These are phyloP conservation scores for Globisporangium spinosum DNA, from an alignment of 352 stramenopile genomes.

Conservation along the genomic window DNA sequence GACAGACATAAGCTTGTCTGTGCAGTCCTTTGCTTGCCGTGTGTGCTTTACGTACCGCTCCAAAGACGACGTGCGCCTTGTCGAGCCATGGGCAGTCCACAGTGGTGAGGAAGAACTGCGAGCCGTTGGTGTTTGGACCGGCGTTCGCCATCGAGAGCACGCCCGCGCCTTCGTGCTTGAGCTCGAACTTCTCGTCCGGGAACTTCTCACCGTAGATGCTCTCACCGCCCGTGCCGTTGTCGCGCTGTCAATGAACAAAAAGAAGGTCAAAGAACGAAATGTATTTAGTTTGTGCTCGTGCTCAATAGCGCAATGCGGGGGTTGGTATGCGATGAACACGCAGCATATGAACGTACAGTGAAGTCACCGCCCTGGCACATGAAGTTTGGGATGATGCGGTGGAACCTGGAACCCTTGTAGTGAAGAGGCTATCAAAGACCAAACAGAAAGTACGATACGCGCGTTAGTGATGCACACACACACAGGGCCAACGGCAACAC, in stretches of 20 bases:
- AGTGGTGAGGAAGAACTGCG: slow-evolving; percentile 97
- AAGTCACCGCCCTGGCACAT: slow-evolving; percentile 98
- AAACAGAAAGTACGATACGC: background rate
- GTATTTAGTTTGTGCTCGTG: background rate
- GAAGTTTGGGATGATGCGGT: slow-evolving; percentile 92
- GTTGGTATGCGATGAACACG: background rate
- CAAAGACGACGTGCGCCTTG: slow-evolving; percentile 91
- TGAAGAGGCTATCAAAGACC: slow-evolving; percentile 38
- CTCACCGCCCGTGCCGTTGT: slow-evolving; percentile 86
- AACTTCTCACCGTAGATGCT: slow-evolving; percentile 96
- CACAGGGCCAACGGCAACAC: background rate
- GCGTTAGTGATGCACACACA: background rate
- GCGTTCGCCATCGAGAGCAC: slow-evolving; percentile 97
- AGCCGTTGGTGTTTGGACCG: slow-evolving; percentile 96
- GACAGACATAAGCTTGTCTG: background rate
- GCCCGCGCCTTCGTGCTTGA: slow-evolving; percentile 89
- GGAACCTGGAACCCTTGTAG: slow-evolving; percentile 90
- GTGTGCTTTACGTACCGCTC: slow-evolving; percentile 54
- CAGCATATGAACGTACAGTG: slow-evolving; percentile 65
- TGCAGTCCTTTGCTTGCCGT: background rate
- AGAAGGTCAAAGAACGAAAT: background rate
- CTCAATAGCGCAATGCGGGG: background rate
- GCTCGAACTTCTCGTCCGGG: slow-evolving; percentile 94
- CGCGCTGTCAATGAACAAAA: slow-evolving; percentile 41
- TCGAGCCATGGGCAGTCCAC: slow-evolving; percentile 91